Conservation (phyloP, 2,329 filamentous ascomycete genomes). For the Emmonsiellopsis sp. region DNA sequence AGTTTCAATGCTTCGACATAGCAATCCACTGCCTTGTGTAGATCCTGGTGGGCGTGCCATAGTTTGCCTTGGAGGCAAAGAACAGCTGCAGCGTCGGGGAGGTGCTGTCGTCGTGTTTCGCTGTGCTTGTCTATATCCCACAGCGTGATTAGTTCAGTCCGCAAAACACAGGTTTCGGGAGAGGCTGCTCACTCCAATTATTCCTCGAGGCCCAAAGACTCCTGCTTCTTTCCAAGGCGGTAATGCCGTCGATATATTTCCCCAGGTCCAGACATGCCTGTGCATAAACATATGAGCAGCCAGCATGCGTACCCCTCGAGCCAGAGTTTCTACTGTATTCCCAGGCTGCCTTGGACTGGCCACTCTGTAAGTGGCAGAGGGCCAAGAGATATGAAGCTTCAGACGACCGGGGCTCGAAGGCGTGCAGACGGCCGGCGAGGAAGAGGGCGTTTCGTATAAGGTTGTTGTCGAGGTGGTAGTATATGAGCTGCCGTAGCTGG, state of each 20-base stretch:
- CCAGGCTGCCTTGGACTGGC: constrained; percentile 75
- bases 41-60: constrained; percentile 68
- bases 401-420: constrained; percentile 69
- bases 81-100: constrained; percentile 78
- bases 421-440: constrained; percentile 75
- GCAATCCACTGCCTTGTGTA: constrained; percentile 72
- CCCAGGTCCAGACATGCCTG: constrained; percentile 77
- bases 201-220: constrained; percentile 66
- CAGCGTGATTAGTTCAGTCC: not conserved
- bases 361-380: constrained; percentile 72
- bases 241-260: constrained; percentile 69
- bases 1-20: constrained; percentile 82
- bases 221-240: constrained; percentile 72
- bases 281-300: constrained; percentile 85
- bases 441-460: constrained; percentile 86
- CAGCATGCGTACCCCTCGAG: constrained; percentile 64
- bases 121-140: constrained; percentile 54
- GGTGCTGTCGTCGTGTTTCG: constrained; percentile 60
- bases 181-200: constrained; percentile 57
- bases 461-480: constrained; percentile 79
- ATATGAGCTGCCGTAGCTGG: constrained; percentile 57
- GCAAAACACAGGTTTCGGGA: not conserved
- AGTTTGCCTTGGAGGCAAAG: constrained; percentile 78
- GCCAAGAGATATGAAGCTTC: constrained; percentile 78
- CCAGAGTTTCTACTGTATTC: constrained; percentile 67